phyloP scores from a whole-genome alignment of 495 filamentous ascomycete genomes.

The Aspergillus coremiiformis region DNA sequence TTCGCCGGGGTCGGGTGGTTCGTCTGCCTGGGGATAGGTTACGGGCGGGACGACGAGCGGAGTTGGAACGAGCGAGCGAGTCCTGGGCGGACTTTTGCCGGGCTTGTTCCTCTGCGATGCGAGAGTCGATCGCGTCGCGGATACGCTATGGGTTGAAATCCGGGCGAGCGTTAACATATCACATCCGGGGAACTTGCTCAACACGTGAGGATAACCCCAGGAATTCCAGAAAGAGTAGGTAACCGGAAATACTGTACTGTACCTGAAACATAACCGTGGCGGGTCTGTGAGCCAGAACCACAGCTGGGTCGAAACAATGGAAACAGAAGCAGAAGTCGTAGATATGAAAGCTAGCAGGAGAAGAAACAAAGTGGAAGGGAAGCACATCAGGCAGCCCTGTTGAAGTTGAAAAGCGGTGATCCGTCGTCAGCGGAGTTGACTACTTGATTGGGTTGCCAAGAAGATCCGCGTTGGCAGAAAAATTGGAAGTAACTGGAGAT shows the following conservation, averaged over 20 bases:
- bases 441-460: not conserved
- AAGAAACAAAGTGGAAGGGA: constrained; percentile 18
- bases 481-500: no score
- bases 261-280: constrained; percentile 45
- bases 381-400: constrained; percentile 1
- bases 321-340: constrained; percentile 16
- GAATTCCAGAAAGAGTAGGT: not conserved
- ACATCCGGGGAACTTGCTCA: not conserved
- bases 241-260: constrained; percentile 9
- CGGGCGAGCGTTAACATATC: not conserved
- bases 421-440: not conserved
- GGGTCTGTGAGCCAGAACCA: constrained; percentile 29
- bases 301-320: constrained; percentile 18
- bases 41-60: constrained; percentile 42
- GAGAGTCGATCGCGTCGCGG: constrained; percentile 76
- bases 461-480: not conserved
- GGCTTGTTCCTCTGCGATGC: constrained; percentile 85
- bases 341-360: constrained; percentile 9
- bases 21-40: constrained; percentile 49
- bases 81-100: constrained; percentile 53
- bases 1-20: constrained; percentile 39
- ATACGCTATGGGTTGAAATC: constrained; percentile 50
- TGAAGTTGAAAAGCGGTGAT: not conserved
- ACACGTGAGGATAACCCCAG: not conserved
- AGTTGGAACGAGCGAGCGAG: constrained; percentile 43